These are phyloP conservation scores for Cucumis variabilis DNA, from an alignment of 331 rosid genomes.

Conservation along the genomic window DNA sequence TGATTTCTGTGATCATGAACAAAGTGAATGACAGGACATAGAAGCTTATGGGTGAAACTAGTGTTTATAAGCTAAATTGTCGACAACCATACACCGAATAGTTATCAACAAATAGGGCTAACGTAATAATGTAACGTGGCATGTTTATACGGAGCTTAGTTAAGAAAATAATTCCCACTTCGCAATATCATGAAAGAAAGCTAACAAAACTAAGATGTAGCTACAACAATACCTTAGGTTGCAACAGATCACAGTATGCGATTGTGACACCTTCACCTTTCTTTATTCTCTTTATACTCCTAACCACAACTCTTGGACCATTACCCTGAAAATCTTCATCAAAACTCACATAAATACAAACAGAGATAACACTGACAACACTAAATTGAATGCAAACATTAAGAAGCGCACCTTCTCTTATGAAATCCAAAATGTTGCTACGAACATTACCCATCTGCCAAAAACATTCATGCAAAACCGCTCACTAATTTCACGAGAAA, in stretches of 20 bases:
- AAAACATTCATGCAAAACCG: constrained; percentile 29
- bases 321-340: constrained; percentile 35
- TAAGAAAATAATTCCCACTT: background rate
- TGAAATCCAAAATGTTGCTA: constrained; percentile 36
- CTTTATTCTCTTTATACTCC: constrained; percentile 78
- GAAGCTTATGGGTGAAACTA: background rate
- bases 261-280: constrained; percentile 75
- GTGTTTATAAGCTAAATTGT: too few relatives aligned
- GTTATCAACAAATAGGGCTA: background rate
- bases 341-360: background rate
- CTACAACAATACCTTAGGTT: constrained; percentile 63
- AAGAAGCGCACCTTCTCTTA: constrained; percentile 48
- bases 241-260: constrained; percentile 77
- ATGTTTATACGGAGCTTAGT: background rate
- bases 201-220: background rate
- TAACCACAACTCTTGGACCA: constrained; percentile 71
- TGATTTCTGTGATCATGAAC: too few relatives aligned
- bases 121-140: background rate
- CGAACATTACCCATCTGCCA: constrained; percentile 59
- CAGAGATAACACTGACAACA: background rate
- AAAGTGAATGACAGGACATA: too few relatives aligned
- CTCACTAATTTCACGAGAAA: constrained; percentile 14
- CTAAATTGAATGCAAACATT: background rate
- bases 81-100: background rate
- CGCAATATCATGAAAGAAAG: background rate